Conservation (phyloP, 345 rosid genomes). For the Brassica nigra region DNA sequence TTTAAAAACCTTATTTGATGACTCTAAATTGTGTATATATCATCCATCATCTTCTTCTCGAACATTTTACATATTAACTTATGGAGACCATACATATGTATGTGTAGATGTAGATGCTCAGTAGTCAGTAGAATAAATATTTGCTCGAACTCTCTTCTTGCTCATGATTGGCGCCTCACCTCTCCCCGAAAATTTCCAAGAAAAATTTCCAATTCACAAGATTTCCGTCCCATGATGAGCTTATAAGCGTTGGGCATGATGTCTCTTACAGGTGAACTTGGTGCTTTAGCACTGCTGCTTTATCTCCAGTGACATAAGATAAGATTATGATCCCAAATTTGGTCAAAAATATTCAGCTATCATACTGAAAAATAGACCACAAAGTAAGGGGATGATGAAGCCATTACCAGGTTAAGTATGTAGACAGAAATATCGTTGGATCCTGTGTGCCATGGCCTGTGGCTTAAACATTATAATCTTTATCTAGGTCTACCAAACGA, state of each 20-base stretch:
- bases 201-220: slow-evolving; percentile 75
- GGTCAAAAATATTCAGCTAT: background rate
- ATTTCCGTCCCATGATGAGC: slow-evolving; percentile 95
- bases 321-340: slow-evolving; percentile 12
- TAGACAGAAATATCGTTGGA: slow-evolving; percentile 68
- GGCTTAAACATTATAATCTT: background rate
- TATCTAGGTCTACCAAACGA: background rate
- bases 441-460: slow-evolving; percentile 52
- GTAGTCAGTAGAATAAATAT: slow-evolving; percentile 37
- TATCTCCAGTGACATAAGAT: slow-evolving; percentile 48
- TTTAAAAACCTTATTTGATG: slow-evolving; percentile 28
- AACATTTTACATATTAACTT: slow-evolving; percentile 16
- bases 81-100: background rate
- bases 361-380: background rate
- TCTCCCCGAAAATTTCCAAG: slow-evolving; percentile 66
- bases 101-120: slow-evolving; percentile 28
- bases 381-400: background rate
- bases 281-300: slow-evolving; percentile 64
- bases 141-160: slow-evolving; percentile 53
- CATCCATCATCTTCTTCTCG: slow-evolving; percentile 17
- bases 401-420: slow-evolving; percentile 64
- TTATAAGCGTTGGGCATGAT: slow-evolving; percentile 75
- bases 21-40: slow-evolving; percentile 16
- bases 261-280: slow-evolving; percentile 81
- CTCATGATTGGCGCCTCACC: slow-evolving; percentile 45